Conservation (phyloP, 345 rosid species). For the Ceriops zippeliana region DNA sequence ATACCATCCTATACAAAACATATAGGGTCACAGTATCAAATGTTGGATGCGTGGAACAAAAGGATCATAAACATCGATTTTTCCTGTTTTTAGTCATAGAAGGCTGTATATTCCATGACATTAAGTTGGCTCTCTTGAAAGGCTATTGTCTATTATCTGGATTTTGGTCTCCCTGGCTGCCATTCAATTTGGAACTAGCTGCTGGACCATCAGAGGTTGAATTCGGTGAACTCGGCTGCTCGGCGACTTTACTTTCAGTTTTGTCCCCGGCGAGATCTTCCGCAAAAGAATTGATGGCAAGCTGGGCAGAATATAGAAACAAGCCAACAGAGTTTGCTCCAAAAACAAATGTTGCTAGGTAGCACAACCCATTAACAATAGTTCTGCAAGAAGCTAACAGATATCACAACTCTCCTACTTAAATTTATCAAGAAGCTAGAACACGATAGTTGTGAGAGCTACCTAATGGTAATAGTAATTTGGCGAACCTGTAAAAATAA, state of each 20-base stretch:
- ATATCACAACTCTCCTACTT: constrained; percentile 7
- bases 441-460: constrained; percentile 1
- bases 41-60: not conserved
- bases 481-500: constrained; percentile 69
- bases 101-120: not conserved
- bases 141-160: constrained; percentile 35
- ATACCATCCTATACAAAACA: not conserved
- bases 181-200: constrained; percentile 33
- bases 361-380: constrained; percentile 77
- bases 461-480: constrained; percentile 84
- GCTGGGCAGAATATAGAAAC: constrained; percentile 71
- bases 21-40: not conserved
- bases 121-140: constrained; percentile 15
- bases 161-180: constrained; percentile 42
- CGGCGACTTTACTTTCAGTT: constrained; percentile 24
- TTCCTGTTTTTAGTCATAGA: constrained; percentile 10
- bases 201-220: constrained; percentile 27
- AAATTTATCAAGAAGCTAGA: constrained; percentile 7
- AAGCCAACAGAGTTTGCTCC: constrained; percentile 79
- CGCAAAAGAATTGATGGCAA: constrained; percentile 51
- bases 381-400: constrained; percentile 50
- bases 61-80: not conserved
- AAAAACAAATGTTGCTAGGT: constrained; percentile 89
- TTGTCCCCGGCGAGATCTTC: constrained; percentile 34
- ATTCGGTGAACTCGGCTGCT: constrained; percentile 16